These are phyloP conservation scores for Candida sonorensis DNA, from an alignment of 805 yeast species.

Conservation along the genomic window DNA sequence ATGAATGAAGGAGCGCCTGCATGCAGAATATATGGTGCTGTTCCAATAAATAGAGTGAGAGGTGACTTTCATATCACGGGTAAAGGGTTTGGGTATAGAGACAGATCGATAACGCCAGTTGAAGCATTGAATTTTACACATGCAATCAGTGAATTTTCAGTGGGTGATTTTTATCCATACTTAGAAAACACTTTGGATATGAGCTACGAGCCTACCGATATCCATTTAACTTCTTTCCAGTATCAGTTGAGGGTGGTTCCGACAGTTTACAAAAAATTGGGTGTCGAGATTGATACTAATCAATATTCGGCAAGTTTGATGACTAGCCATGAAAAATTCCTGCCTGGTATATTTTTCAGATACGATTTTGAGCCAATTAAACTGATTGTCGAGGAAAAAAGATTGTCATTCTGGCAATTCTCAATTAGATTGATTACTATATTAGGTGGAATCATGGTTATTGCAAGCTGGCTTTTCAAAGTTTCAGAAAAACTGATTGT, in stretches of 20 bases:
- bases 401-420: slow-evolving; percentile 75
- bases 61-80: slow-evolving; percentile 86
- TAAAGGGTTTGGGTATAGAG: slow-evolving; percentile 59
- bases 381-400: slow-evolving; percentile 57
- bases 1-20: slow-evolving; percentile 56
- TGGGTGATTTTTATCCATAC: slow-evolving; percentile 84
- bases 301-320: slow-evolving; percentile 70
- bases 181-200: slow-evolving; percentile 83
- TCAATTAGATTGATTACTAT: slow-evolving; percentile 73
- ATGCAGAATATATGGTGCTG: slow-evolving; percentile 78
- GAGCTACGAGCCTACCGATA: slow-evolving; percentile 51
- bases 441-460: slow-evolving; percentile 70
- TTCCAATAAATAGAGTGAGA: slow-evolving; percentile 77
- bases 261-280: slow-evolving; percentile 64
- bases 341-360: slow-evolving; percentile 77
- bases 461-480: slow-evolving; percentile 60
- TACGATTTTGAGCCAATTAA: slow-evolving; percentile 88
- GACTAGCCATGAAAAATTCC: slow-evolving; percentile 20
- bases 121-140: slow-evolving; percentile 74
- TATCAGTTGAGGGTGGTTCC: slow-evolving; percentile 82
- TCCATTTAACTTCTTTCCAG: slow-evolving; percentile 44
- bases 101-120: slow-evolving; percentile 37
- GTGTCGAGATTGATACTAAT: slow-evolving; percentile 68
- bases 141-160: slow-evolving; percentile 78
- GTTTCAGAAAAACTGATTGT: slow-evolving; percentile 47